Base-by-base conservation (phyloP, 139 green algal species). In the Diplosphaera chodatii region DNA sequence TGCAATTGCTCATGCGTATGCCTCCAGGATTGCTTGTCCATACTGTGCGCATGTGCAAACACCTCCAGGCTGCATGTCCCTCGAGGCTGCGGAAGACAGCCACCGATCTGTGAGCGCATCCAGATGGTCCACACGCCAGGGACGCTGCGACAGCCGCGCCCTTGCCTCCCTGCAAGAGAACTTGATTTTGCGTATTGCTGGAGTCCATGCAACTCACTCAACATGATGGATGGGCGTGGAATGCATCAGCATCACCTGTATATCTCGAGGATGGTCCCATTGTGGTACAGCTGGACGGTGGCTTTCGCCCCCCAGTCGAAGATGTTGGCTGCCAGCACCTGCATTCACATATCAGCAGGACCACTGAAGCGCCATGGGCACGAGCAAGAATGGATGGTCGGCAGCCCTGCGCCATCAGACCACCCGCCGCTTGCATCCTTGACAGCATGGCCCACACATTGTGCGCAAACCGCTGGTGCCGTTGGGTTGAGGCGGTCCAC, bases 221-320 rank as follows among this genome's bases (percentile, higher is more conserved):
- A n/a, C n/a, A n/a, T n/a, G n/a, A n/a, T n/a, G n/a, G n/a, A n/a
- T n/a, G n/a, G n/a, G n/a, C n/a, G n/a, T n/a, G 25, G 16, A 59
- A 59, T 4, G 48, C 48, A 69, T 73, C 48, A 78, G 16, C 48
- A 23, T 10, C 48, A 64, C 27, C 80, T 76, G 80, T 97, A 98
- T 55, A 98, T 97, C 32, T 97, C 93, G 27, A 98, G 81, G 64
- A 98, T 98, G 70, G 92, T 97, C 55, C 91, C 91, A 59, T 89
- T 88, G 70, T 90, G 63, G 82, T 98, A 98, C 30, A 98, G 84
- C 67, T 96, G 85, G 31, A 98, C 91, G 68, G 89, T 96, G 5
- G 85, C 88, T 67, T 87, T 78, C 22, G 87, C 84, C 0, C 93
- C 94, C 95, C 96, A 99, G 86, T 99, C 96, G 76, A 99, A 99